These are phyloP conservation scores for Talaromyces atroroseus DNA, from an alignment of 2,329 filamentous ascomycete genomes.

Conservation along the genomic window DNA sequence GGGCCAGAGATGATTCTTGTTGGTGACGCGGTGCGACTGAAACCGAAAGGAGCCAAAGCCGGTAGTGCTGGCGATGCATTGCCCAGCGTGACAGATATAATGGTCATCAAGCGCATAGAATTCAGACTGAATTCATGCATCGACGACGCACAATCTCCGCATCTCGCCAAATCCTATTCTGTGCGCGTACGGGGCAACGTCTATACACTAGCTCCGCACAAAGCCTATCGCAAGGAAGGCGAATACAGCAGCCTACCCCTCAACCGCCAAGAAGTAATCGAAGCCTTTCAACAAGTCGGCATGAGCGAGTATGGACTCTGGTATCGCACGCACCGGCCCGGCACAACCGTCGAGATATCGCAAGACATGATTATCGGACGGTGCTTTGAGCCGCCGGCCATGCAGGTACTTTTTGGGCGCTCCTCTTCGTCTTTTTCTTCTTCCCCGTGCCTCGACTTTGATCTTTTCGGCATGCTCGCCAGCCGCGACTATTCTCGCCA, in stretches of 20 bases:
- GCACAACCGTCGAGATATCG: constrained; percentile 42
- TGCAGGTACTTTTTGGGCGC: constrained; percentile 41
- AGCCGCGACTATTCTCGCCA: constrained; percentile 44
- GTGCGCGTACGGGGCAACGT: constrained; percentile 47
- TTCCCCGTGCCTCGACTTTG: constrained; percentile 31
- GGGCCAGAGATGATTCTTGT: constrained; percentile 52
- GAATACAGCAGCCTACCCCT: constrained; percentile 22
- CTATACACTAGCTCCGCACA: constrained; percentile 36
- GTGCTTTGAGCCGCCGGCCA: constrained; percentile 48
- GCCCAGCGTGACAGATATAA: constrained; percentile 43
- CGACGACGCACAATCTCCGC: constrained; percentile 41
- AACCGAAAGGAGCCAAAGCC: constrained; percentile 25
- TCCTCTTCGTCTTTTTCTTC: constrained; percentile 12
- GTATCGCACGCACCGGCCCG: constrained; percentile 45
- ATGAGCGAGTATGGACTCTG: constrained; percentile 47
- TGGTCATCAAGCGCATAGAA: constrained; percentile 50
- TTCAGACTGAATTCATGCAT: constrained; percentile 47
- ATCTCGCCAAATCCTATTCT: constrained; percentile 42
- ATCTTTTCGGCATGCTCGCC: constrained; percentile 42
- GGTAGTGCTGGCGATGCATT: constrained; percentile 13
- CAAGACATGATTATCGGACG: constrained; percentile 51
- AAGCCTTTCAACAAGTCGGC: constrained; percentile 33
- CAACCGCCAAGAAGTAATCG: constrained; percentile 27
- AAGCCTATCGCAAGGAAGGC: constrained; percentile 20
- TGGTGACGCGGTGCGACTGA: constrained; percentile 52